Conservation (phyloP, 805 yeast genomes). For the Saccharomycodes ludwigii region DNA sequence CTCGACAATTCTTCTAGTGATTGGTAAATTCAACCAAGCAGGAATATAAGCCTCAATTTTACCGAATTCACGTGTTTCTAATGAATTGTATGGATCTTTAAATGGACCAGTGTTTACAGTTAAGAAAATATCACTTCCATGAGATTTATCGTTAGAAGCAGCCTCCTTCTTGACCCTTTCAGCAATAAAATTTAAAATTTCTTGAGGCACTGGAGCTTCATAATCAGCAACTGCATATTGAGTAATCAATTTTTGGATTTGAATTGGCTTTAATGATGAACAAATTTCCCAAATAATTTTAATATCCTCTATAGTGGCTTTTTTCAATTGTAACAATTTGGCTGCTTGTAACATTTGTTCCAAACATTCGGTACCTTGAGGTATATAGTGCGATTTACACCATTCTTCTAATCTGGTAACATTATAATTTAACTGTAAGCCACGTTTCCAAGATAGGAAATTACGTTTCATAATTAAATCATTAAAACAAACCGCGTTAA, state of each 20-base stretch:
- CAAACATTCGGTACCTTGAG: slow-evolving; percentile 74
- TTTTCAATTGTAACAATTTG: slow-evolving; percentile 82
- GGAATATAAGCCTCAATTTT: slow-evolving; percentile 88
- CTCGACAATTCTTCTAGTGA: slow-evolving; percentile 78
- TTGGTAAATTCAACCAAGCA: slow-evolving; percentile 83
- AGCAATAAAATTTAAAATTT: slow-evolving; percentile 70
- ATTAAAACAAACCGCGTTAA: slow-evolving; percentile 89
- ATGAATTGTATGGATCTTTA: slow-evolving; percentile 71
- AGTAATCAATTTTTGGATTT: slow-evolving; percentile 81
- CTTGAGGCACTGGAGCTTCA: slow-evolving; percentile 81
- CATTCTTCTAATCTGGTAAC: slow-evolving; percentile 95
- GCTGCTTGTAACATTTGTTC: slow-evolving; percentile 87
- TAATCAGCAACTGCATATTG: slow-evolving; percentile 89
- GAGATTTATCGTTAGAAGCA: slow-evolving; percentile 32
- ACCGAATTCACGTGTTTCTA: slow-evolving; percentile 65
- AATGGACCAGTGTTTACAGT: slow-evolving; percentile 61
- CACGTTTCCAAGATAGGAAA: slow-evolving; percentile 95
- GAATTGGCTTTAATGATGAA: slow-evolving; percentile 87
- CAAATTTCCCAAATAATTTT: slow-evolving; percentile 90
- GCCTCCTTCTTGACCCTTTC: slow-evolving; percentile 53
- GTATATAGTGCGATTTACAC: slow-evolving; percentile 89
- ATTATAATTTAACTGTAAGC: slow-evolving; percentile 90
- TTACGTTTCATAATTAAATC: slow-evolving; percentile 90
- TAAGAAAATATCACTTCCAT: slow-evolving; percentile 48
- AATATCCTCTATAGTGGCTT: slow-evolving; percentile 79